Evolutionary conservation across 192 early-diverging fungal species (phyloP), one percentile per base, ranked within the genome.

Genomic region (Coemansia sp.): DNA sequence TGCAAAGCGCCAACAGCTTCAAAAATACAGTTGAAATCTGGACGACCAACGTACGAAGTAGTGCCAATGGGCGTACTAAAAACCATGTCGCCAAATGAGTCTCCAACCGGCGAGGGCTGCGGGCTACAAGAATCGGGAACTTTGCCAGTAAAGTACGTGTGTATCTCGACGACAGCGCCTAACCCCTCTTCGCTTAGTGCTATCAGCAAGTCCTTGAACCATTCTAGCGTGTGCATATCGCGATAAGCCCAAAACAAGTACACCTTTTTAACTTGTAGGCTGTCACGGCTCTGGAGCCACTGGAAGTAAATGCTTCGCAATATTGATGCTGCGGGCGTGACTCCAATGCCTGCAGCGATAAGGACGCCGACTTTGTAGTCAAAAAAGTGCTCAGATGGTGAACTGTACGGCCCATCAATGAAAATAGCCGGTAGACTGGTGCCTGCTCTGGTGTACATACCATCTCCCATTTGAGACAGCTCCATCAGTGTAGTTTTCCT

Each of bases 201-300:
- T 17, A 84, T 51, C 43, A 93, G 70, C 50, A 91, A 63, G 45
- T 89, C 88, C 81, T 90, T 88, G 85, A 93, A 93, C 90, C 92
- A 93, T 60, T 90, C 84, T 47, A 93, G 88, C 3, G 90, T 77
- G 58, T 76, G 64, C 6, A 75, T 86, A 66, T 94, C 92, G 35
- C 92, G 86, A 64, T 84, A 87, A 15, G 89, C 74, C 92, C 92
- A 94, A 67, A 92, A 85, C 62, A 94, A 86, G 64, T 90, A 91
- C 10, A 89, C 86, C 63, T 91, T 94, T 22, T 76, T 79, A 24
- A 85, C 66, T 7, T 76, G 75, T 35, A 79, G 73, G 48, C 69
- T 64, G 22, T 87, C 86, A 27, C 77, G 85, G 15, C 73, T 69
- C 57, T 87, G 82, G 45, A 81, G 84, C 71, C 82, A 82, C 65